A percentile compares a stretch with the other conserved stretches of the same genome.
Conservation (phyloP, 2,329 filamentous ascomycete genomes). For the Ilyonectria robusta region DNA sequence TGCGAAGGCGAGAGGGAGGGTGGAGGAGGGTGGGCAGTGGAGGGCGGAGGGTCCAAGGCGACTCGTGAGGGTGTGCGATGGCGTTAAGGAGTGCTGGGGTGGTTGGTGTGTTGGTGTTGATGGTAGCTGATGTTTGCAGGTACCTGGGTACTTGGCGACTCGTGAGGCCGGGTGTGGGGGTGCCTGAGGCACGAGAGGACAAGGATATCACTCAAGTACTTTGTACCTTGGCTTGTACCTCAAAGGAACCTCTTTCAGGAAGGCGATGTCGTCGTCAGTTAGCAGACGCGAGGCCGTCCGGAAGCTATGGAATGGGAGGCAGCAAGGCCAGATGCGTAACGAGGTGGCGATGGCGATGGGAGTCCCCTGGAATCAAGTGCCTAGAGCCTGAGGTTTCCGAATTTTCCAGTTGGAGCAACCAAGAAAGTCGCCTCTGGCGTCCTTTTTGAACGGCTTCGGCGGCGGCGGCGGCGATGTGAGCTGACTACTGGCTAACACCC, state of each 20-base stretch:
- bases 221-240: conserved; percentile 31
- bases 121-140: conserved; percentile 19
- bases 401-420: conserved; percentile 17
- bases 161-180: neutral
- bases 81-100: conserved; percentile 36
- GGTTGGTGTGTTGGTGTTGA: conserved; percentile 30
- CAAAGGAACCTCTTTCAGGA: neutral
- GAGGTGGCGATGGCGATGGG: conserved; percentile 15
- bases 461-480: conserved; percentile 45
- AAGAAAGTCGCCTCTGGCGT: conserved; percentile 39
- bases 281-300: conserved; percentile 15
- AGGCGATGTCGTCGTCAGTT: conserved; percentile 14
- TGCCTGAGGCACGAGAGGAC: conserved; percentile 22
- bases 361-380: conserved; percentile 18
- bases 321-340: conserved; percentile 16
- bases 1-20: conserved; percentile 15
- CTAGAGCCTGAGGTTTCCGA: conserved; percentile 20
- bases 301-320: conserved; percentile 26
- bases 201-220: conserved; percentile 14
- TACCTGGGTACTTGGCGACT: conserved; percentile 27
- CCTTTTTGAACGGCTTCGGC: conserved; percentile 40
- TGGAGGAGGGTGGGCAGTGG: conserved; percentile 28
- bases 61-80: conserved; percentile 40
- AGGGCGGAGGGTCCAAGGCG: conserved; percentile 35
- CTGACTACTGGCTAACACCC: conserved; percentile 40